These are phyloP conservation scores for Garcia nutans DNA, from an alignment of 345 rosid species.

Conservation along the genomic window DNA sequence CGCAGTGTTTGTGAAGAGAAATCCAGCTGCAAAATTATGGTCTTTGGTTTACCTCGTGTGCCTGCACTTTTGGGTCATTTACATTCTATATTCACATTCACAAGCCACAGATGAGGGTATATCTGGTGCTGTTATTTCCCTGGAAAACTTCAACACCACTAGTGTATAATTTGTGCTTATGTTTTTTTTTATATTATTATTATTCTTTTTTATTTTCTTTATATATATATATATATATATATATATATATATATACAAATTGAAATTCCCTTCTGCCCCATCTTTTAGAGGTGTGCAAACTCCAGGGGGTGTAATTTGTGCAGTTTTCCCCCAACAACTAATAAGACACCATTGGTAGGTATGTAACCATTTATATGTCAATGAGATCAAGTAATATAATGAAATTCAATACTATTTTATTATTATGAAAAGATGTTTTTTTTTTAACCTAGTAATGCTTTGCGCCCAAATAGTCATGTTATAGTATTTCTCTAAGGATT, in stretches of 20 bases:
- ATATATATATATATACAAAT: too few species aligned
- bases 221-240: too few species aligned
- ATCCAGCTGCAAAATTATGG: constrained; percentile 76
- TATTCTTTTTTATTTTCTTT: not conserved
- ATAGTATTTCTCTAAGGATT: too few species aligned
- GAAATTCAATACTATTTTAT: not conserved
- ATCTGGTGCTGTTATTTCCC: constrained; percentile 72
- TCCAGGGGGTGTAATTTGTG: constrained; percentile 18
- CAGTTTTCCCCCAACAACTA: not conserved
- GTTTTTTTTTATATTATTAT: too few species aligned
- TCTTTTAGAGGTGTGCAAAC: constrained; percentile 6
- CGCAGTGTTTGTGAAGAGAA: constrained; percentile 65
- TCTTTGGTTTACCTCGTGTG: constrained; percentile 60
- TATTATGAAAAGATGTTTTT: not conserved
- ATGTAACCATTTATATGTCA: constrained; percentile 11
- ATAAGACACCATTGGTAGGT: not conserved
- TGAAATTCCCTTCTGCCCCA: constrained; percentile 19
- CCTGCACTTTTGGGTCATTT: constrained; percentile 91
- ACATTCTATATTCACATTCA: constrained; percentile 60
- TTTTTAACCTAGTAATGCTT: too few species aligned
- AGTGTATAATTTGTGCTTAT: constrained; percentile 20
- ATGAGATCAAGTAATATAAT: not conserved
- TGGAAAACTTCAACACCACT: constrained; percentile 67
- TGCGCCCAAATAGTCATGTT: too few species aligned
- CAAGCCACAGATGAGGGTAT: constrained; percentile 41